A percentile compares a stretch with the other conserved stretches of the same genome.
These are phyloP conservation scores for Sarocladium oryzae DNA, from an alignment of 2,329 filamentous ascomycete genomes.

Conservation along the genomic window DNA sequence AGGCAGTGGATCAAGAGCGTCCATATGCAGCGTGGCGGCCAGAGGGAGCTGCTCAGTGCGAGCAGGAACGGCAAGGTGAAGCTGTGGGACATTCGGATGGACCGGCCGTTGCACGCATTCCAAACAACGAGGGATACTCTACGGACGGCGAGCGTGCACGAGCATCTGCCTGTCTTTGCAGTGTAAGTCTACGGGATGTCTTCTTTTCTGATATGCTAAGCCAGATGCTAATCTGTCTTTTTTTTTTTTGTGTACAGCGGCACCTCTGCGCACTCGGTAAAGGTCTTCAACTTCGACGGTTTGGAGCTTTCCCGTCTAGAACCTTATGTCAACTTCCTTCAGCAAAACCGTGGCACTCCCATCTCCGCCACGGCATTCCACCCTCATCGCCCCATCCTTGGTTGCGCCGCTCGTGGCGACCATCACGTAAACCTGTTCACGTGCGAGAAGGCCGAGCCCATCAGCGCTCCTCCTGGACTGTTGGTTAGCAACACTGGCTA, in stretches of 20 bases:
- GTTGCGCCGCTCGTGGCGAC: conserved; percentile 79
- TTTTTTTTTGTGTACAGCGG: conserved; percentile 63
- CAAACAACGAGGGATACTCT: conserved; percentile 70
- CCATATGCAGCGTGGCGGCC: conserved; percentile 92
- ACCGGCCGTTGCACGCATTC: conserved; percentile 66
- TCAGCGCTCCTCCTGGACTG: not conserved
- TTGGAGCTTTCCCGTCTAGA: conserved; percentile 75
- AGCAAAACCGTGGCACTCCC: conserved; percentile 71
- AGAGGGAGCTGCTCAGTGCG: conserved; percentile 83
- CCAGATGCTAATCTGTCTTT: not conserved
- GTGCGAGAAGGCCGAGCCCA: conserved; percentile 46
- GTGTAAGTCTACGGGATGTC: conserved; percentile 56
- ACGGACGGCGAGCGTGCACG: conserved; percentile 84
- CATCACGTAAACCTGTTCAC: conserved; percentile 86
- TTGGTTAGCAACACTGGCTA: not conserved
- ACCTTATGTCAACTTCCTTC: conserved; percentile 83
- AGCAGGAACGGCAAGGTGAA: conserved; percentile 90
- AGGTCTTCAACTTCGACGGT: conserved; percentile 86
- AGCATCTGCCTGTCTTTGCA: conserved; percentile 93
- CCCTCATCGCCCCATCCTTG: conserved; percentile 86
- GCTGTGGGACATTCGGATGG: conserved; percentile 92
- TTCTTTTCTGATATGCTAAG: too few relatives aligned
- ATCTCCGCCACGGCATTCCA: conserved; percentile 92
- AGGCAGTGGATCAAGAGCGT: conserved; percentile 93
- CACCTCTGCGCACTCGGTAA: conserved; percentile 80